phyloP scores from a whole-genome alignment of 2,329 filamentous ascomycete species.

The Ophiocordyceps unilateralis region DNA sequence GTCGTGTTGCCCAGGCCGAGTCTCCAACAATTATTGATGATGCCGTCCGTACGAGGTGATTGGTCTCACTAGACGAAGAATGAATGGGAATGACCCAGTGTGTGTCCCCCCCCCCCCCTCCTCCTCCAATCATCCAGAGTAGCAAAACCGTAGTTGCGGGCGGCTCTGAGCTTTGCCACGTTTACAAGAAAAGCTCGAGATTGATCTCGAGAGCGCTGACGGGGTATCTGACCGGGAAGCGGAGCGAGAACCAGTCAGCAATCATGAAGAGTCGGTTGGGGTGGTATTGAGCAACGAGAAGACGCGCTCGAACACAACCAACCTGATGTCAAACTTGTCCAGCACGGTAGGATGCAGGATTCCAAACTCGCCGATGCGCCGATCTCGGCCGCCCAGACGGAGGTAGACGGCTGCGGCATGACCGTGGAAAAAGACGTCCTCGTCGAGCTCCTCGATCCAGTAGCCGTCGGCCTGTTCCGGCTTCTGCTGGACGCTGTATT shows the following conservation, averaged over 20 bases:
- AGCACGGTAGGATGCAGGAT: conserved; percentile 86
- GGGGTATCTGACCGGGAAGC: conserved; percentile 47
- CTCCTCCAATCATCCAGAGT: no score
- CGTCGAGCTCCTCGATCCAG: conserved; percentile 86
- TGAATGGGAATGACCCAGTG: no score
- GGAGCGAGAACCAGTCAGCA: not conserved
- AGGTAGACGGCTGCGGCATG: conserved; percentile 76
- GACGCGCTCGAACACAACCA: conserved; percentile 10
- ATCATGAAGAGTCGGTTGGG: not conserved
- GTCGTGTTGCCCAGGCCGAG: no score
- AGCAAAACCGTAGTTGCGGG: no score
- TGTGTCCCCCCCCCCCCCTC: no score
- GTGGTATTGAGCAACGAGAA: not conserved
- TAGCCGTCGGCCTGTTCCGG: conserved; percentile 53
- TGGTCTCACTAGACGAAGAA: no score
- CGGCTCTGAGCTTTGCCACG: no score
- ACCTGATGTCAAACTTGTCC: conserved; percentile 83
- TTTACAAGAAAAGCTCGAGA: conserved; percentile 72
- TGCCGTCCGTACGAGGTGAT: no score
- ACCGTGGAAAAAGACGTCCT: conserved; percentile 80
- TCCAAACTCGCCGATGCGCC: conserved; percentile 75
- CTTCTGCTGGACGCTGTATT: conserved; percentile 35
- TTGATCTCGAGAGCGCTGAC: conserved; percentile 92
- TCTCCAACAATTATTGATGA: no score
- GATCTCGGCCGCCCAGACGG: conserved; percentile 54